A percentile compares a stretch with the other conserved stretches of the same genome.
These are phyloP conservation scores for Strobilomyces confusus DNA, from an alignment of 768 basidiomycete genomes.

Conservation along the genomic window DNA sequence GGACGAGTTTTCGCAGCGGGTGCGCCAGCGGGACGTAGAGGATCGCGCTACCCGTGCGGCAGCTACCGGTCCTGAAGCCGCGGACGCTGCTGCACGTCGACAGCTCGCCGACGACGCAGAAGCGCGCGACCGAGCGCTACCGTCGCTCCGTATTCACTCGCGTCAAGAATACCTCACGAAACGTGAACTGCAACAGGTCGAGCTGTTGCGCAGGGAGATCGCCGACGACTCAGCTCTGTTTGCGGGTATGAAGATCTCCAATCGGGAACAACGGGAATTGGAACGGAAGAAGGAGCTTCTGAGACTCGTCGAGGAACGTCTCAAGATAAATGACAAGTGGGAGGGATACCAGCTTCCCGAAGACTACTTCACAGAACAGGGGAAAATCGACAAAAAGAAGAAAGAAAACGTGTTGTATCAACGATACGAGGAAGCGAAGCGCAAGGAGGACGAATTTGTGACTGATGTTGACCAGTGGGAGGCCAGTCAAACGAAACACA, in stretches of 20 bases:
- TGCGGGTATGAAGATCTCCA: constrained; percentile 85
- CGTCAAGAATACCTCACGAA: constrained; percentile 96
- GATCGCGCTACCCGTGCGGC: constrained; percentile 79
- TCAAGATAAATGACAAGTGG: constrained; percentile 91
- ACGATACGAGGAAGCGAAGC: constrained; percentile 92
- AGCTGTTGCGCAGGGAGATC: constrained; percentile 88
- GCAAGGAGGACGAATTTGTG: constrained; percentile 89
- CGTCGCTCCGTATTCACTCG: constrained; percentile 80
- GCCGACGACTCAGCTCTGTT: constrained; percentile 92
- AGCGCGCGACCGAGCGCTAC: constrained; percentile 50
- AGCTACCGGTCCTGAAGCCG: constrained; percentile 53
- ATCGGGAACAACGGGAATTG: constrained; percentile 73
- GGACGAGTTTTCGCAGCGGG: constrained; percentile 90
- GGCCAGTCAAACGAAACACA: constrained; percentile 82
- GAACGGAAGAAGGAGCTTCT: constrained; percentile 92
- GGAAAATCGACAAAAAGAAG: constrained; percentile 96
- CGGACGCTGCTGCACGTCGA: constrained; percentile 78
- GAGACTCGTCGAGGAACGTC: constrained; percentile 86
- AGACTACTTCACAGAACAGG: constrained; percentile 97
- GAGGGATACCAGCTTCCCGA: constrained; percentile 97
- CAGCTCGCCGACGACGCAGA: constrained; percentile 76
- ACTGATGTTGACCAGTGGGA: constrained; percentile 99
- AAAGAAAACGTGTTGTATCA: constrained; percentile 89
- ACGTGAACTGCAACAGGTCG: constrained; percentile 93
- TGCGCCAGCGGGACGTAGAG: constrained; percentile 83